Conservation (phyloP, 2,329 filamentous ascomycete genomes). For the Epichloe festucae region DNA sequence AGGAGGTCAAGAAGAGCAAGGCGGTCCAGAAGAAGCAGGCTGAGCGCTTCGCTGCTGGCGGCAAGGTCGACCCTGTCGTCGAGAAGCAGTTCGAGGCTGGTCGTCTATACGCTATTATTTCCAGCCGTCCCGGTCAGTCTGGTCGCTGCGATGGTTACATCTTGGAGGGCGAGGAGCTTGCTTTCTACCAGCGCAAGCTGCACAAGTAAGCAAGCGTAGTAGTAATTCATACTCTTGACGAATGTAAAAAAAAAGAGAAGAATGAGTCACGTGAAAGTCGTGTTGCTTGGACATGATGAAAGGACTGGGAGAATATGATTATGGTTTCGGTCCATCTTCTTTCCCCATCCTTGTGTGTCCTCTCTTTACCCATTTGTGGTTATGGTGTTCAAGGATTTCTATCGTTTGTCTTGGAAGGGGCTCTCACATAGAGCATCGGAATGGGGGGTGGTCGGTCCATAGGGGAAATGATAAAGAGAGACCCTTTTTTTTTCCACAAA, state of each 20-base stretch:
- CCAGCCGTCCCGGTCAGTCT: constrained; percentile 91
- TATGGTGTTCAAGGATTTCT: constrained; percentile 1
- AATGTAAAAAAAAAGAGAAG: background rate
- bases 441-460: background rate
- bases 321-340: background rate
- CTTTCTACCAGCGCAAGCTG: constrained; percentile 99
- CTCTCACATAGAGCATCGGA: background rate
- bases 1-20: constrained; percentile 88
- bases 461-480: constrained; percentile 1
- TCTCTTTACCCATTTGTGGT: background rate
- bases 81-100: constrained; percentile 99
- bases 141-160: constrained; percentile 96
- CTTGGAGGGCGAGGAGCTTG: constrained; percentile 97
- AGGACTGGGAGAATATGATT: background rate
- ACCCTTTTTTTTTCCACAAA: background rate
- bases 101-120: constrained; percentile 87
- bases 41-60: constrained; percentile 62
- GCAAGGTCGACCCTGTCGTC: constrained; percentile 85
- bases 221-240: background rate
- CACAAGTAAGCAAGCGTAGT: constrained; percentile 78
- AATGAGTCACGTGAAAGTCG: background rate
- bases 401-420: constrained; percentile 1
- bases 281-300: background rate
- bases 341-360: background rate
- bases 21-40: constrained; percentile 93